Base-by-base conservation (phyloP, 192 early-diverging fungal species). In the Rhizophagus sp. region DNA sequence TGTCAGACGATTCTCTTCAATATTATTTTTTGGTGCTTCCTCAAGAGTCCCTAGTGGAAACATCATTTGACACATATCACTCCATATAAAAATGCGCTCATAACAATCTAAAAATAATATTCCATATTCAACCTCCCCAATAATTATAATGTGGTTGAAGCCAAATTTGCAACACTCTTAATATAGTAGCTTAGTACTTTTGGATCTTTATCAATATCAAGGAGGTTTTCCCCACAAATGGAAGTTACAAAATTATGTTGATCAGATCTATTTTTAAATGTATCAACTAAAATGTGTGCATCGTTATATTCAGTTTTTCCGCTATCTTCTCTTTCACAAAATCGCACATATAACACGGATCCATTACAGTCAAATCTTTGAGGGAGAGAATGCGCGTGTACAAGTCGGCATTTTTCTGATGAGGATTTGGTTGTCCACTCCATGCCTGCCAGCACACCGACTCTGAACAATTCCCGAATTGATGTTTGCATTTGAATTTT, bases 81-180 rank as follows among this genome's bases (percentile, higher is more conserved):
- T 11, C 75, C 52, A 76, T 17, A 49, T 11, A 17, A 76, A 64
- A 22, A 76, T 17, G 2, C 61, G 75, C 24, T 27, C 62, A 76
- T 76, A 76, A 63, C 34, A 64, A 27, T 76, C 75, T 7, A 76
- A 44, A 76, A 76, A 76, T 33, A 41, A 13, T 39, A 78, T 47
- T 78, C 64, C 76, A 66, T 78, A 66, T 2, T 49, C 11, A 25
- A 50, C 12, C 65, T 78, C 76, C 64, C 39, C 75, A 30, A 67
- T 63, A 44, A 67, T 41, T 19, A 78, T 78, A 2, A 78, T 66
- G 62, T 78, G 76, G 39, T 78, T 52, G 49, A 78, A 78, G 11
- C 76, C 76, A 50, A 66, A 78, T 47, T 49, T 78, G 44, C 65
- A 78, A 67, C 39, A 30, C 63, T 66, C 63, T 13, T 9, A 6